Evolutionary conservation across 345 rosid species (phyloP).

Genomic region (Populus pruinosa): DNA sequence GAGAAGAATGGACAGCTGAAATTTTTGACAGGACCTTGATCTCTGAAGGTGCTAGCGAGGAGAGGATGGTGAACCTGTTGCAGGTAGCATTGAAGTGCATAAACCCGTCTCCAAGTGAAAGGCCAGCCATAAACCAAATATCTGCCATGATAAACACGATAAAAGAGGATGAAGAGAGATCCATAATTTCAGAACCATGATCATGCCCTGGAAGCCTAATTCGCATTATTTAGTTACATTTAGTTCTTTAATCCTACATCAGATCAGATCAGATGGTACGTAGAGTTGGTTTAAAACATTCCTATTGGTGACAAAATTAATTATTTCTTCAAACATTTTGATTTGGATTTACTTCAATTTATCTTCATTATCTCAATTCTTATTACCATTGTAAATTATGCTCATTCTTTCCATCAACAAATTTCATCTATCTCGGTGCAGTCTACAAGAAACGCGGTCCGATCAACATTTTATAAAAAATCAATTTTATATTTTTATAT

Average conservation of each 20-base stretch:
- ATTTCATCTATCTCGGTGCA: too few species aligned
- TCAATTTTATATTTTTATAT: too few species aligned
- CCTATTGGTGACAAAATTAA: too few species aligned
- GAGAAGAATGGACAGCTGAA: constrained; percentile 65
- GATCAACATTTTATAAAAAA: too few species aligned
- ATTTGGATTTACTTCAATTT: too few species aligned
- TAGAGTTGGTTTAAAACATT: background rate
- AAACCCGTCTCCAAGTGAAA: constrained; percentile 31
- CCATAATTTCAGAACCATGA: constrained; percentile 28
- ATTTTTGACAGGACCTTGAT: constrained; percentile 47
- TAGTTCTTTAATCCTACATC: background rate
- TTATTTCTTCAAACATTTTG: too few species aligned
- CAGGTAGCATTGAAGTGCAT: constrained; percentile 53
- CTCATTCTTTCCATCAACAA: too few species aligned
- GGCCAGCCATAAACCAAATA: constrained; percentile 43
- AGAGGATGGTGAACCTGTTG: constrained; percentile 50
- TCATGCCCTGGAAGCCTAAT: background rate
- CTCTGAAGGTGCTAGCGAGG: constrained; percentile 47
- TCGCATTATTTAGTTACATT: too few species aligned
- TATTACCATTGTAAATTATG: too few species aligned
- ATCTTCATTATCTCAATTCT: too few species aligned
- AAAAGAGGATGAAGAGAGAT: constrained; percentile 50
- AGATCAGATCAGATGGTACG: background rate
- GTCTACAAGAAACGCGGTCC: too few species aligned
- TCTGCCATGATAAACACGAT: constrained; percentile 30